Evolutionary conservation across 2,329 filamentous ascomycete genomes (phyloP).

Genomic region (Diplodia sapinea): DNA sequence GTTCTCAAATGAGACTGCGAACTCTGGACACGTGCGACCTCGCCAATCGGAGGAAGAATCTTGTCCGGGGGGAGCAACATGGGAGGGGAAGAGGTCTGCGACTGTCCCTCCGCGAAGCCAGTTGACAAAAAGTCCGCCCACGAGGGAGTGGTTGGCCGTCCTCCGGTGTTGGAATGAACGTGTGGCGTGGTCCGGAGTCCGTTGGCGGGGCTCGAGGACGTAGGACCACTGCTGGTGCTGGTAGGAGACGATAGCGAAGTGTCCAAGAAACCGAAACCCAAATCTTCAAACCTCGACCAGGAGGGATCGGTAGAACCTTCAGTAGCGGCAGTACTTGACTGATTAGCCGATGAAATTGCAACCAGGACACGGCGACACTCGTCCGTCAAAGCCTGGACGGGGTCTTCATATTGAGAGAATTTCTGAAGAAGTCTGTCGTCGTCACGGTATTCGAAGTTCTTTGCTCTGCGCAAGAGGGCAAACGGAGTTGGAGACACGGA

Average conservation of each 20-base stretch:
- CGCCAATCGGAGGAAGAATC: constrained; percentile 82
- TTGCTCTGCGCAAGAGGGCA: constrained; percentile 83
- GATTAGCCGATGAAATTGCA: constrained; percentile 86
- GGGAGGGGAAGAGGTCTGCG: constrained; percentile 66
- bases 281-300: constrained; percentile 95
- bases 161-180: constrained; percentile 70
- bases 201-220: constrained; percentile 34
- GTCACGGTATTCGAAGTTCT: constrained; percentile 93
- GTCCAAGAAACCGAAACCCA: constrained; percentile 81
- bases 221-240: constrained; percentile 39
- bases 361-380: constrained; percentile 91
- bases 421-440: constrained; percentile 82
- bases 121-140: constrained; percentile 98
- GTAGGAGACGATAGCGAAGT: constrained; percentile 53
- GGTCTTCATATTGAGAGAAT: constrained; percentile 89
- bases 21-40: constrained; percentile 71
- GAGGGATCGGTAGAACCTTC: constrained; percentile 69
- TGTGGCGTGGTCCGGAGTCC: constrained; percentile 70
- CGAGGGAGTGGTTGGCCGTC: constrained; percentile 89
- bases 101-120: constrained; percentile 78
- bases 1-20: constrained; percentile 76
- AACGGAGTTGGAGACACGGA: constrained; percentile 94
- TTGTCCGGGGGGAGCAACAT: constrained; percentile 90
- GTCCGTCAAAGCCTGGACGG: constrained; percentile 84
- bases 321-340: constrained; percentile 70